Evolutionary conservation across 1,284 basidiomycete genomes (phyloP), one percentile per base, ranked within the genome.

Genomic region (Pseudomicrostroma phylloplanum): DNA sequence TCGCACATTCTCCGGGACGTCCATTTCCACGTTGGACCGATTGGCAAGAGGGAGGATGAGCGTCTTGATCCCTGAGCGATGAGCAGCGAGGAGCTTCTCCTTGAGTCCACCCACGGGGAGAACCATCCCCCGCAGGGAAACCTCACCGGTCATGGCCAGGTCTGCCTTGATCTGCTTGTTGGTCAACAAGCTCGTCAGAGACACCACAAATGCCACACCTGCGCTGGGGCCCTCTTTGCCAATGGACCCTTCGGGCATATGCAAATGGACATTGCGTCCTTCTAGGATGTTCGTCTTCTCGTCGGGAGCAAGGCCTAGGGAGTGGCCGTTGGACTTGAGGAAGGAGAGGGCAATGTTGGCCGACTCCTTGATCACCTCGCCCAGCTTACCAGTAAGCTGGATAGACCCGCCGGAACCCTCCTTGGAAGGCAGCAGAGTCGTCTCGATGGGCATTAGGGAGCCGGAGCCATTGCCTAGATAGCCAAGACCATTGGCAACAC

Each of bases 191-290:
- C 89, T 91, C 21, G 96, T 91, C 72, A 96, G 89, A 0, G 92
- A 92, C 41, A 89, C 87, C 57, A 93, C 80, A 55, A 98, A 88
- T 0, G 94, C 94, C 1, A 92, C 96, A 56, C 94, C 94, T 0
- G 94, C 94, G 69, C 90, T 92, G 0, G 94, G 94, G 0, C 94
- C 94, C 75, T 98, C 94, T 82, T 98, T 99, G 56, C 94, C 94
- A 66, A 98, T 91, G 63, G 90, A 90, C 6, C 94, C 94, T 49
- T 79, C 77, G 21, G 77, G 77, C 76, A 79, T 78, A 65, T 79
- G 77, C 64, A 79, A 57, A 56, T 79, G 77, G 26, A 79, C 75
- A 51, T 79, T 84, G 74, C 92, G 88, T 55, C 87, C 87, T 43
- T 80, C 72, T 66, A 97, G 81, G 78, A 92, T 88, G 74, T 88